Evolutionary conservation across 768 basidiomycete species (phyloP), one percentile per base, ranked within the genome.

Genomic region (Pholiota conissans): DNA sequence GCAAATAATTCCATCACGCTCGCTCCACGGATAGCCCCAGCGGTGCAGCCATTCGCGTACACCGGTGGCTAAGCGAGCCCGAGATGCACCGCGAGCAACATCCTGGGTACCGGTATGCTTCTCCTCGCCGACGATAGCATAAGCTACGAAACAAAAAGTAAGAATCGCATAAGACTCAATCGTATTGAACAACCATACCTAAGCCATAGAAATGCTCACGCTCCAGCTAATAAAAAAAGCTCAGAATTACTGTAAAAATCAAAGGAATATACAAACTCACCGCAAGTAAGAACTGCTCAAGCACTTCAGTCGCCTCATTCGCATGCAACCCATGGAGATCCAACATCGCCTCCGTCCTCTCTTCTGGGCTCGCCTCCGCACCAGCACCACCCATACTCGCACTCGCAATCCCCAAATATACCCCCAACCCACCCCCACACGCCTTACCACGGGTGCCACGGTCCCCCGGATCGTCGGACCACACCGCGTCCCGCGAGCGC

Each of bases 21-120:
- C 95, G 71, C 82, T 90, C 95, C 95, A 97, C 16, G 95, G 91
- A 75, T 95, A 98, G 56, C 92, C 91, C 93, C 93, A 98, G 55
- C 90, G 84, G 64, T 94, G 91, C 46, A 98, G 73, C 89, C 90
- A 96, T 66, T 94, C 91, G 59, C 91, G 87, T 40, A 97, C 88
- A 9, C 91, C 92, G 1, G 91, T 84, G 11, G 91, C 91, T 5
- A 98, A 79, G 10, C 95, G 87, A 22, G 85, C 82, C 52, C 91
- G 86, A 7, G 92, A 92, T 3, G 92, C 85, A 26, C 93, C 93
- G 35, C 94, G 83, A 11, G 78, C 84, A 3, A 82, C 75, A 65
- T 95, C 93, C 67, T 95, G 93, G n/a, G 87, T 89, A 2, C 91
- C 95, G 0, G 92, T 93, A 70, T 98, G 96, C 72, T 95, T 96